Conservation (phyloP, 208 protist genomes). For the Trypanosoma boissoni region DNA sequence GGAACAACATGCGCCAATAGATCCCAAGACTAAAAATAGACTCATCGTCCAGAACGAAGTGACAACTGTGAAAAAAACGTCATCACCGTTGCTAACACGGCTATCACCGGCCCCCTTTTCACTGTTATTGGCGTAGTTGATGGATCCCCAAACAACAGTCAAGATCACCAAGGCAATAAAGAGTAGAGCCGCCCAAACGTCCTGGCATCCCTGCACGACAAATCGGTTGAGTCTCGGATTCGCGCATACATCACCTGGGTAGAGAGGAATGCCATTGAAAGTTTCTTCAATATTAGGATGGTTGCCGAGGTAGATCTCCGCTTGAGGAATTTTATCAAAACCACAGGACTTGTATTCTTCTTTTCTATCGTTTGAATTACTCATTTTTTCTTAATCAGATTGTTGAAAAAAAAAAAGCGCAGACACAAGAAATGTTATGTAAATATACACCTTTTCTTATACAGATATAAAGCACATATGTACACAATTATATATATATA, state of each 20-base stretch:
- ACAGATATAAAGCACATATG: too few species aligned
- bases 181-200: constrained; percentile 68
- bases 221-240: constrained; percentile 63
- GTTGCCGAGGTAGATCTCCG: constrained; percentile 3
- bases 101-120: not conserved
- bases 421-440: not conserved
- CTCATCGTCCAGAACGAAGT: not conserved
- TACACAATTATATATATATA: not conserved
- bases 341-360: constrained; percentile 15
- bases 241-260: constrained; percentile 32
- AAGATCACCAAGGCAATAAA: constrained; percentile 37
- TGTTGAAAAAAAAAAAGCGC: constrained; percentile 4
- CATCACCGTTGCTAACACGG: too few species aligned
- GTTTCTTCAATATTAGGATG: constrained; percentile 12
- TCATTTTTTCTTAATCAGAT: not conserved
- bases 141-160: constrained; percentile 26
- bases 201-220: constrained; percentile 53
- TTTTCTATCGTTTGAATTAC: not conserved
- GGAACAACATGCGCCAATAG: constrained; percentile 16
- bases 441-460: too few species aligned
- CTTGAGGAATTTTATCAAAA: constrained; percentile 11
- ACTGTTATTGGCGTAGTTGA: not conserved
- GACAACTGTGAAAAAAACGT: too few species aligned
- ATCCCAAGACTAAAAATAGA: constrained; percentile 8
- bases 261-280: constrained; percentile 58